phyloP scores from a whole-genome alignment of 345 rosid species.

The Rhizophora apiculata region DNA sequence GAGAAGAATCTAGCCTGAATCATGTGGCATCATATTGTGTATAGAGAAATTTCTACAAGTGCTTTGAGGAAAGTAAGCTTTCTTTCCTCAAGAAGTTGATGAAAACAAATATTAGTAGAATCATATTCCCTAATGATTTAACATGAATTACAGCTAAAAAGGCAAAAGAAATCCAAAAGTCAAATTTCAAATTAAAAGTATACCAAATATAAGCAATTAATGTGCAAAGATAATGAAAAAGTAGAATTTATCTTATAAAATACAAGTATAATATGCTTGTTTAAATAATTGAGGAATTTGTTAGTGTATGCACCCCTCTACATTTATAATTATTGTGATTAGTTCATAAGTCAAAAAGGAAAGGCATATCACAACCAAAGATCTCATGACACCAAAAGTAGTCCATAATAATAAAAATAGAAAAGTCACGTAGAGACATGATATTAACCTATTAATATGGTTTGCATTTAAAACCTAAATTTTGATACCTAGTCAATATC shows the following conservation, averaged over 20 bases:
- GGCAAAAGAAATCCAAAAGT: not conserved
- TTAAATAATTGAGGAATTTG: slow-evolving; percentile 84
- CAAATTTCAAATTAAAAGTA: too few species aligned
- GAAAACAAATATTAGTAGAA: not conserved
- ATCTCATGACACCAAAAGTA: not conserved
- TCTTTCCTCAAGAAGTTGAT: slow-evolving; percentile 91
- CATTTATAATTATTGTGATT: slow-evolving; percentile 13
- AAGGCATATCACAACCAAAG: not conserved
- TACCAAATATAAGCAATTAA: too few species aligned
- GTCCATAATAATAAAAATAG: slow-evolving; percentile 79
- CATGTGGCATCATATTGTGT: slow-evolving; percentile 66
- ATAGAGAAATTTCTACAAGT: slow-evolving; percentile 89
- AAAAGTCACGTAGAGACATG: slow-evolving; percentile 86
- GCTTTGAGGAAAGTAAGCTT: slow-evolving; percentile 94
- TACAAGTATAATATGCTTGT: slow-evolving; percentile 81
- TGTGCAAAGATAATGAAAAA: not conserved
- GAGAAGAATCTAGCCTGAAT: slow-evolving; percentile 90
- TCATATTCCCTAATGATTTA: too few species aligned
- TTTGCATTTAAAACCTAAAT: slow-evolving; percentile 83
- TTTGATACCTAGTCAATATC: not conserved
- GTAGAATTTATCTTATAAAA: slow-evolving; percentile 68
- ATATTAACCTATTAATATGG: slow-evolving; percentile 89
- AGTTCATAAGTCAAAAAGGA: not conserved
- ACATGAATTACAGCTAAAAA: not conserved
- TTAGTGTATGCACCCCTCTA: slow-evolving; percentile 92